Evolutionary conservation across 768 basidiomycete genomes (phyloP).

Genomic region (Termitomyces eurrhizus): DNA sequence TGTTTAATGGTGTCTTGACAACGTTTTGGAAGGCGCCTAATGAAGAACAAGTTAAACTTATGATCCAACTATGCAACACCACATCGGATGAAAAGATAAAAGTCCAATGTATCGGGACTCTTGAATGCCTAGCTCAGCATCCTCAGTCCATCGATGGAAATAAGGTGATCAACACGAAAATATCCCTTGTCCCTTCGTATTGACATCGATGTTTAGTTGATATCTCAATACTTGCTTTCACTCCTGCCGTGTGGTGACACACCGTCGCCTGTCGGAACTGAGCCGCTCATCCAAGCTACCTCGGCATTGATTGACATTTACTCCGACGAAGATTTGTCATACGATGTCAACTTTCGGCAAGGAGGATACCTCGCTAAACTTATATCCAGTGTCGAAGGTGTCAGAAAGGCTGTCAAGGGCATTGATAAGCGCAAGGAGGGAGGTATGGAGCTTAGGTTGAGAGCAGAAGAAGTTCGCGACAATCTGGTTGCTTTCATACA

Average conservation of each 20-base stretch:
- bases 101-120: slow-evolving; percentile 81
- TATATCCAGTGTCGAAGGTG: slow-evolving; percentile 52
- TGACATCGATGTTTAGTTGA: slow-evolving; percentile 36
- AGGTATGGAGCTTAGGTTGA: slow-evolving; percentile 57
- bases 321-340: slow-evolving; percentile 78
- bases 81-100: slow-evolving; percentile 50
- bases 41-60: slow-evolving; percentile 54
- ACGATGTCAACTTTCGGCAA: slow-evolving; percentile 78
- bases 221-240: slow-evolving; percentile 64
- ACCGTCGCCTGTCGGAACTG: slow-evolving; percentile 46
- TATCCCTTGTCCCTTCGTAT: not conserved
- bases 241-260: slow-evolving; percentile 44
- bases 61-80: slow-evolving; percentile 64
- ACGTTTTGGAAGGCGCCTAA: slow-evolving; percentile 42
- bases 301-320: slow-evolving; percentile 92
- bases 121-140: slow-evolving; percentile 79
- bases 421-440: slow-evolving; percentile 68
- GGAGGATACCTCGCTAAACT: slow-evolving; percentile 55
- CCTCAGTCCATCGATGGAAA: slow-evolving; percentile 63
- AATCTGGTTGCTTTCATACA: slow-evolving; percentile 74
- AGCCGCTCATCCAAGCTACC: slow-evolving; percentile 71
- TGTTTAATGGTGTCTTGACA: not conserved
- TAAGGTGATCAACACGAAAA: slow-evolving; percentile 33
- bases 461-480: slow-evolving; percentile 74
- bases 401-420: slow-evolving; percentile 57